Conservation (phyloP, 331 rosid species). For the Pyrus hybrid region DNA sequence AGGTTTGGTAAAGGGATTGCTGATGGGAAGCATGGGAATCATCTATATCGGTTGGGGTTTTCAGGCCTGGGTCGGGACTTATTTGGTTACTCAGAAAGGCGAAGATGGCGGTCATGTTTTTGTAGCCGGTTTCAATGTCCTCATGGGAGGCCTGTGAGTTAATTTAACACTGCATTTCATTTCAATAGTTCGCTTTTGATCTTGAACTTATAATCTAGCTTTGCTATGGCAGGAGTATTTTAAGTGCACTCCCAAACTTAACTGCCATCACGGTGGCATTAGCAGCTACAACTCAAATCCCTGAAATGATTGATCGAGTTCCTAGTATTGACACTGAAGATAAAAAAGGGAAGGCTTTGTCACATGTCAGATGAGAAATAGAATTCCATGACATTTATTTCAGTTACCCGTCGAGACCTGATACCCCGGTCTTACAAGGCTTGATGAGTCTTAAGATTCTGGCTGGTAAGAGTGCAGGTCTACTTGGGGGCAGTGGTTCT, state of each 20-base stretch:
- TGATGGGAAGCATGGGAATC: slow-evolving; percentile 88
- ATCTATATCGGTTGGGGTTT: slow-evolving; percentile 82
- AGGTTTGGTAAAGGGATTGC: slow-evolving; percentile 76
- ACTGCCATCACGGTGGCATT: slow-evolving; percentile 69
- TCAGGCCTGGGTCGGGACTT: slow-evolving; percentile 92
- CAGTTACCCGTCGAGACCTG: slow-evolving; percentile 72
- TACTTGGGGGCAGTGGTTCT: slow-evolving; percentile 86
- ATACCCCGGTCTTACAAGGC: slow-evolving; percentile 53
- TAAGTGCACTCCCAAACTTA: slow-evolving; percentile 87
- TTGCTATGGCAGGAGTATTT: slow-evolving; percentile 58
- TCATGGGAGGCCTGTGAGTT: slow-evolving; percentile 95
- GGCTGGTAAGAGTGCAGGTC: slow-evolving; percentile 72
- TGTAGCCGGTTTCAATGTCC: slow-evolving; percentile 72
- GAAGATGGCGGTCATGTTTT: slow-evolving; percentile 82
- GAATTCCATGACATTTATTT: slow-evolving; percentile 50
- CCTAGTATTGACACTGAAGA: slow-evolving; percentile 70
- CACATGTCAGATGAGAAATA: slow-evolving; percentile 72
- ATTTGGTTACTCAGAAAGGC: slow-evolving; percentile 51
- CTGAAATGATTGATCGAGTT: slow-evolving; percentile 62
- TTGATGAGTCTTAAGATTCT: slow-evolving; percentile 53
- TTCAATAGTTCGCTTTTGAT: background rate
- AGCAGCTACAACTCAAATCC: slow-evolving; percentile 58
- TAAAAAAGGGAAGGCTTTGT: slow-evolving; percentile 66
- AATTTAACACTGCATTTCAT: background rate
- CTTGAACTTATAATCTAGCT: slow-evolving; percentile 2